A percentile compares a stretch with the other conserved stretches of the same genome.
Evolutionary conservation across 1,284 basidiomycete species (phyloP).

Genomic region (Apiotrichum laibachii): DNA sequence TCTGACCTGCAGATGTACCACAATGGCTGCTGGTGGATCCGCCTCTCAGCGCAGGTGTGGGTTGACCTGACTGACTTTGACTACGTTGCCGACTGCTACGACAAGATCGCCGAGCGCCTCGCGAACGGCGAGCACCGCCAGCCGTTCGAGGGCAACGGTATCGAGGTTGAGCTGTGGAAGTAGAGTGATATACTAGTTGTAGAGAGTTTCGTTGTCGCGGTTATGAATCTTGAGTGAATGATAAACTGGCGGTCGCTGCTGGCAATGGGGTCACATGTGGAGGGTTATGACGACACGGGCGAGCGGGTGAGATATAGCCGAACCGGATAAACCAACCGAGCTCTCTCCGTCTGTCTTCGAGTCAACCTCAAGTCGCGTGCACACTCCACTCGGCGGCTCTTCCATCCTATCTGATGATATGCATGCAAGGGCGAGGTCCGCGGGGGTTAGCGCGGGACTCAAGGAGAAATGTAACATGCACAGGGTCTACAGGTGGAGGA

Average conservation of each 20-base stretch:
- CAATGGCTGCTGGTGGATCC: constrained; percentile 65
- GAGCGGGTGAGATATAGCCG: constrained; percentile 2
- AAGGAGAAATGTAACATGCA: too few relatives aligned
- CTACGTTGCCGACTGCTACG: constrained; percentile 33
- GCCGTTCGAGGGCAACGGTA: not conserved
- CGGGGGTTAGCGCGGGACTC: too few relatives aligned
- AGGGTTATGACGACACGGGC: not conserved
- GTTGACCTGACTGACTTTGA: constrained; percentile 55
- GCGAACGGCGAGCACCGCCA: constrained; percentile 10
- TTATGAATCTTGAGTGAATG: too few relatives aligned
- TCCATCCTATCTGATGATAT: too few relatives aligned
- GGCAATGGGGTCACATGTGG: too few relatives aligned
- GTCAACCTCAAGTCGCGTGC: not conserved
- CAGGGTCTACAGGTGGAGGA: too few relatives aligned
- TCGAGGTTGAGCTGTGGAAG: too few relatives aligned
- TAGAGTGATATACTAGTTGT: too few relatives aligned
- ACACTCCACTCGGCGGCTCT: too few relatives aligned
- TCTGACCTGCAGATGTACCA: constrained; percentile 53
- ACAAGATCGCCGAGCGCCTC: constrained; percentile 34
- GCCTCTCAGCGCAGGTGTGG: constrained; percentile 70
- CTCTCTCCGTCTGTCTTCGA: not conserved
- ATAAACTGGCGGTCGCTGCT: too few relatives aligned
- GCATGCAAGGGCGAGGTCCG: too few relatives aligned
- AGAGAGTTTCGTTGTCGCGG: too few relatives aligned
- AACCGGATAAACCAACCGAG: constrained; percentile 1